Evolutionary conservation across 306 rosid genomes (phyloP), one percentile per base, ranked within the genome.

Genomic region (Sphenostylis stenocarpa): DNA sequence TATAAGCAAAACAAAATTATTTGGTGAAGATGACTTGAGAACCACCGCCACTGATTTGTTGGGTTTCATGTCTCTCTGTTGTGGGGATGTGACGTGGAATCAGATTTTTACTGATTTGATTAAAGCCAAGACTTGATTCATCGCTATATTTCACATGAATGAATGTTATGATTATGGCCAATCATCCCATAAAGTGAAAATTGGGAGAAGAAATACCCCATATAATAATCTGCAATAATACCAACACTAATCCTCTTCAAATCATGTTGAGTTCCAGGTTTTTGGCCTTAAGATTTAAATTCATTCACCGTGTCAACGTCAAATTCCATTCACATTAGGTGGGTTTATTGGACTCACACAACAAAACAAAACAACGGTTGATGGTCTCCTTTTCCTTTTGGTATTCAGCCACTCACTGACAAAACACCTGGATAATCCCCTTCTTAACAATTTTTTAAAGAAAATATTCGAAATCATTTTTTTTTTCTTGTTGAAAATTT

Each of bases 341-440:
- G 76, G 62, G 12, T 38, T 38, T 12, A 43, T 73, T 65, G 52
- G 73, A 21, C 62, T 65, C 38, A 17, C 44, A 56, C 39, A 72
- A 75, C 48, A 72, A 75, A 79, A 80, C 65, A 80, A 69, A 74
- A 44, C 76, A 72, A 23, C n/a, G 58, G 75, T 77, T 77, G 34
- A 68, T 41, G 24, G 12, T 33, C 9, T 17, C 17, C 57, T 65
- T 82, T 77, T 72, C 58, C 15, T 72, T 77, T 72, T 77, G 14
- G 75, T 86, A 68, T 73, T 79, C 62, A 73, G 81, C 86, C 84
- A 75, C 84, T 80, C 10, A 7, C 21, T 52, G 85, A 86, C 86
- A 84, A 80, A 85, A 71, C 34, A 77, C 65, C 52, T n/a, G 36
- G 63, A 88, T 79, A 86, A 79, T 77, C 45, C 53, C 19, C 53